phyloP scores from a whole-genome alignment of 495 filamentous ascomycete genomes.

The Daldinia bambusicola region DNA sequence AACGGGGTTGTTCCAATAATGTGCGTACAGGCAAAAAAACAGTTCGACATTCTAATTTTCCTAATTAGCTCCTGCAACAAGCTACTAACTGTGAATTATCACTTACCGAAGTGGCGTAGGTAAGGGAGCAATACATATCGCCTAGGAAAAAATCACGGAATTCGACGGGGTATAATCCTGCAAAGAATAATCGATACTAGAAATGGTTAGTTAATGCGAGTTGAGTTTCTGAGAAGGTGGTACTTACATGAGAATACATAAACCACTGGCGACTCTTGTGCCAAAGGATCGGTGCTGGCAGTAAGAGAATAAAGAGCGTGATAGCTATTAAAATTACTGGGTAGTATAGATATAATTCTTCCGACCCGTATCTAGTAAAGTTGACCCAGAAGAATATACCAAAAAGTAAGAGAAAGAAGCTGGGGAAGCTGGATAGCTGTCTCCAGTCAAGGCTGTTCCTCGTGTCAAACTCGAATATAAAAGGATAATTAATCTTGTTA shows the following conservation, averaged over 20 bases:
- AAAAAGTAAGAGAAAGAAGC: slow-evolving; percentile 78
- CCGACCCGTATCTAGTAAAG: slow-evolving; percentile 71
- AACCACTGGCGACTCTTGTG: slow-evolving; percentile 84
- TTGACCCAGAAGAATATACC: slow-evolving; percentile 89
- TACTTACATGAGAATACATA: slow-evolving; percentile 80
- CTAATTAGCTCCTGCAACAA: background rate
- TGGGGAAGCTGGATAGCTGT: slow-evolving; percentile 85
- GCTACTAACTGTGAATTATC: background rate
- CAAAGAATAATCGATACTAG: slow-evolving; percentile 84
- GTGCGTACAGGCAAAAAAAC: slow-evolving; percentile 93
- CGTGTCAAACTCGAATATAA: slow-evolving; percentile 95
- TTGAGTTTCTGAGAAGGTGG: background rate
- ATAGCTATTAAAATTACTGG: slow-evolving; percentile 82
- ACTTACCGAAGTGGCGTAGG: slow-evolving; percentile 87
- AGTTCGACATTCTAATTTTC: slow-evolving; percentile 80
- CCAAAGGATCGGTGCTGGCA: slow-evolving; percentile 79
- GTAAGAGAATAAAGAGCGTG: slow-evolving; percentile 72
- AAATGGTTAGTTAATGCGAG: slow-evolving; percentile 15
- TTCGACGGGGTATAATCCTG: slow-evolving; percentile 91
- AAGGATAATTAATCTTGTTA: slow-evolving; percentile 91
- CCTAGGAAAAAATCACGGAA: slow-evolving; percentile 98
- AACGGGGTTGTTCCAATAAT: slow-evolving; percentile 73
- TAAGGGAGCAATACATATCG: slow-evolving; percentile 96
- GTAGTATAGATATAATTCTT: slow-evolving; percentile 83
- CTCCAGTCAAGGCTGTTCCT: slow-evolving; percentile 88